Evolutionary conservation across 768 basidiomycete species (phyloP).

Genomic region (Lactarius vividus): DNA sequence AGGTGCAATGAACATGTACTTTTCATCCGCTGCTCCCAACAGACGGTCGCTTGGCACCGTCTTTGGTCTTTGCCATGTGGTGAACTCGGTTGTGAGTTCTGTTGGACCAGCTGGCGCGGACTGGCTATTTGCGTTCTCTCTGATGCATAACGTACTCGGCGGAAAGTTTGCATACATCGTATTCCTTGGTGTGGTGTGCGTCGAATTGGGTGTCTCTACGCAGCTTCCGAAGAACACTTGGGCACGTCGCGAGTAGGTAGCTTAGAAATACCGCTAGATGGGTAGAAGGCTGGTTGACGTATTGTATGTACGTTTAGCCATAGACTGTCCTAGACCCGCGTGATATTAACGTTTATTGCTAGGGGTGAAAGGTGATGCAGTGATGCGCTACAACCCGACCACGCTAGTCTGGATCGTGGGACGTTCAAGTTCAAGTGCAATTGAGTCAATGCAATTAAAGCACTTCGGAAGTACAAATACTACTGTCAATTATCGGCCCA

Average conservation of each 20-base stretch:
- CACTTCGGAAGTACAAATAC: no score
- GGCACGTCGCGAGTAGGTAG: not conserved
- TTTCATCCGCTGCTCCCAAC: constrained; percentile 61
- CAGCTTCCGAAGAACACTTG: constrained; percentile 4
- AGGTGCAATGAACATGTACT: constrained; percentile 70
- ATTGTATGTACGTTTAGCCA: not conserved
- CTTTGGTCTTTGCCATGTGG: constrained; percentile 48
- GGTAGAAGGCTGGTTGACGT: not conserved
- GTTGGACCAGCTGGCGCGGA: constrained; percentile 57
- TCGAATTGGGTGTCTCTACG: not conserved
- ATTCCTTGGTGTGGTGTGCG: not conserved
- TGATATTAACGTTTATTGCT: no score
- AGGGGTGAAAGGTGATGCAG: no score
- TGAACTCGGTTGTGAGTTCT: constrained; percentile 38
- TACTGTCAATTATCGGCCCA: no score
- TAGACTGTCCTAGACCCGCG: not conserved
- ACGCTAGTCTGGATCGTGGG: no score
- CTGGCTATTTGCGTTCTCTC: constrained; percentile 64
- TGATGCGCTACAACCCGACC: no score
- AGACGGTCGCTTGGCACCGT: constrained; percentile 61
- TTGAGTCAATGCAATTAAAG: no score
- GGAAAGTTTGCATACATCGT: not conserved
- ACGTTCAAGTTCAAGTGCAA: no score
- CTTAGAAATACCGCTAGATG: not conserved
- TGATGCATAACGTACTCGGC: constrained; percentile 33